Base-by-base conservation (phyloP, 306 rosid species). In the Herpetospermum pedunculosum region DNA sequence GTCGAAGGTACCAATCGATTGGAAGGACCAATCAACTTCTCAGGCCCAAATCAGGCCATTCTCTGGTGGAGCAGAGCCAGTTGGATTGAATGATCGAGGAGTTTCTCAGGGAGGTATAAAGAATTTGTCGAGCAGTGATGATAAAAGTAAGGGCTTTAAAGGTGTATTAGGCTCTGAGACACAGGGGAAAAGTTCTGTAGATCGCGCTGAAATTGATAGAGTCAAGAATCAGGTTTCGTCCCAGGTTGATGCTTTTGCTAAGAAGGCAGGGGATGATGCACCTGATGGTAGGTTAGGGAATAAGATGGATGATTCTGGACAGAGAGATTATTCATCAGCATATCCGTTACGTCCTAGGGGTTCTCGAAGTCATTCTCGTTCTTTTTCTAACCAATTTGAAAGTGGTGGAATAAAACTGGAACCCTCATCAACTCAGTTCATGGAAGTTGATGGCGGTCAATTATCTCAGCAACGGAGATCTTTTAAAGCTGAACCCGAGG, bases 311-410 rank as follows among this genome's bases (percentile, higher is more conserved):
- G 84, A 81, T 74, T 83, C 81, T 34, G 89, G 81, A 68, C 47
- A 41, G 74, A 84, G 82, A 75, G 89, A 82, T 85, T 83, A 72
- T 68, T 62, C 77, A 25, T 62, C 77, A 25, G 82, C 83, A 71
- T 72, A 77, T 70, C 87, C 75, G 25, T 84, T 93, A 38, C 82
- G 82, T 75, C 5, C 81, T 60, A 82, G 83, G 84, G 80, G 75
- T 80, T 84, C 82, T 47, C 96, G 74, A 43, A 75, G 81, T 82
- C 97, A 85, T 82, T 85, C 90, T 73, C 87, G 87, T 46, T 89
- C 99, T 52, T 77, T 77, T 12, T 88, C 96, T 5, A 96, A 91
- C 58, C 97, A 95, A 73, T 81, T 81, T 77, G 97, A 89, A 41
- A 81, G 81, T 77, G 88, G 80, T 72, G 96, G 87, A 77, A 57